Conservation (phyloP, 352 stramenopile species). For the Phytophthora pisi region DNA sequence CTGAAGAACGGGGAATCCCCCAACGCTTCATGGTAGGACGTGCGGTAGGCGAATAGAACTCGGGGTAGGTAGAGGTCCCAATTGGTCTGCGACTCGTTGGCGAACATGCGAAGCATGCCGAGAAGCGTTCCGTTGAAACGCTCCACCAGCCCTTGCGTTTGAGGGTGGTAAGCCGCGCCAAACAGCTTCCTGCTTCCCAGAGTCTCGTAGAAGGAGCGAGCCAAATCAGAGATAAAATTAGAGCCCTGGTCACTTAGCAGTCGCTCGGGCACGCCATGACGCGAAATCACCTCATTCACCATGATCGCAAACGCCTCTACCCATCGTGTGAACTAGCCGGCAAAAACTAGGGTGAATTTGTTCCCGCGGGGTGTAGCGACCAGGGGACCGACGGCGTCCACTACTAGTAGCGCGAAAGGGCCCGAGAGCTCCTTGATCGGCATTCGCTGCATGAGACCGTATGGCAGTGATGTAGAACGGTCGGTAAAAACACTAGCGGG, state of each 20-base stretch:
- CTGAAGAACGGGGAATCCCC: slow-evolving; percentile 16
- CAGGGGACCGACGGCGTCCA: not conserved
- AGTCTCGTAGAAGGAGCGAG: slow-evolving; percentile 5
- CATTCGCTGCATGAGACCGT: slow-evolving; percentile 9
- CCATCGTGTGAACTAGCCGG: not conserved
- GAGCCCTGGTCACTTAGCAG: slow-evolving; percentile 5
- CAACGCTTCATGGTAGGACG: slow-evolving; percentile 5
- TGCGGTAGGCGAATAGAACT: slow-evolving; percentile 15
- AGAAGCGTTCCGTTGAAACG: slow-evolving; percentile 9
- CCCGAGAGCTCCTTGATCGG: not conserved
- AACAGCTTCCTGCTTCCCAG: slow-evolving; percentile 7
- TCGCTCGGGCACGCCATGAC: not conserved
- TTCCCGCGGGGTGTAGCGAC: not conserved
- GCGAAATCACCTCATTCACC: not conserved
- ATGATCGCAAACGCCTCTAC: not conserved
- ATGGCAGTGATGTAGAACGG: slow-evolving; percentile 19
- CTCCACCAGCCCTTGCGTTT: slow-evolving; percentile 5
- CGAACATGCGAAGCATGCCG: not conserved
- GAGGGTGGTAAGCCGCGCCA: not conserved
- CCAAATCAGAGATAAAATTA: slow-evolving; percentile 3
- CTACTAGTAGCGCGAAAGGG: not conserved
- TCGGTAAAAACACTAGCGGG: slow-evolving; percentile 1
- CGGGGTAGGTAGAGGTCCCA: slow-evolving; percentile 8
- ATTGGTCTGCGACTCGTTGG: not conserved
- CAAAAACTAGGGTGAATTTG: not conserved